Conservation (phyloP, 805 yeast genomes). For the Blastobotrys attinorum region DNA sequence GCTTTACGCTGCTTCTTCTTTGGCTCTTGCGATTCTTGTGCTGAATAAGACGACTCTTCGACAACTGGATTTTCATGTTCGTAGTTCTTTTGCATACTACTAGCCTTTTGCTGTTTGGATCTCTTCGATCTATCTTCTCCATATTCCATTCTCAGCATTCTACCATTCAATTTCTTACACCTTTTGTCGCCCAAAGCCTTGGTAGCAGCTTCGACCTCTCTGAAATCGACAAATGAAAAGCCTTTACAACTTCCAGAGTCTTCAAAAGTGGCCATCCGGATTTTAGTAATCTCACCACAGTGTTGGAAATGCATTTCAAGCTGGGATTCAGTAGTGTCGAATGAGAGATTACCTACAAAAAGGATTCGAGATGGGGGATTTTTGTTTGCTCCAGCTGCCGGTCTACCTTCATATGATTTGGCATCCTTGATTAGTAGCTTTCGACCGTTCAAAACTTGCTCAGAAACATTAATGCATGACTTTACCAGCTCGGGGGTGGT, state of each 20-base stretch:
- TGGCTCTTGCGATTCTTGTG: neutral
- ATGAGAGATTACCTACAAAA: conserved; percentile 89
- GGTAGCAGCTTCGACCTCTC: conserved; percentile 72
- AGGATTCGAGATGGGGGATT: conserved; percentile 85
- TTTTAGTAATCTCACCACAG: conserved; percentile 76
- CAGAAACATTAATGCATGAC: conserved; percentile 60
- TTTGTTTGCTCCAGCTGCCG: conserved; percentile 39
- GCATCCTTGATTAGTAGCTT: conserved; percentile 78
- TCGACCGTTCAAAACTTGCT: conserved; percentile 70
- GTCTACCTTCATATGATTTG: conserved; percentile 80
- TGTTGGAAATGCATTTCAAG: conserved; percentile 78
- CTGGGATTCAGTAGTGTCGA: conserved; percentile 78
- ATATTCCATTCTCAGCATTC: conserved; percentile 77
- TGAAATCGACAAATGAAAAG: conserved; percentile 86
- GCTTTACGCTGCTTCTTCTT: conserved; percentile 4
- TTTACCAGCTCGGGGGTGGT: conserved; percentile 49
- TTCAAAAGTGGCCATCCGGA: conserved; percentile 97
- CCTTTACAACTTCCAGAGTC: conserved; percentile 96
- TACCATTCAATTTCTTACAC: conserved; percentile 57
- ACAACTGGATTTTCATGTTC: conserved; percentile 3
- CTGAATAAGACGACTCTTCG: conserved; percentile 1
- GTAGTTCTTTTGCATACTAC: too few species aligned
- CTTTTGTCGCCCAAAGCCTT: conserved; percentile 67
- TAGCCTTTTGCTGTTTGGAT: conserved; percentile 15
- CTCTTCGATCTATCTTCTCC: conserved; percentile 93